Evolutionary conservation across 2,329 filamentous ascomycete species (phyloP).

Genomic region (Emergomyces africanus): DNA sequence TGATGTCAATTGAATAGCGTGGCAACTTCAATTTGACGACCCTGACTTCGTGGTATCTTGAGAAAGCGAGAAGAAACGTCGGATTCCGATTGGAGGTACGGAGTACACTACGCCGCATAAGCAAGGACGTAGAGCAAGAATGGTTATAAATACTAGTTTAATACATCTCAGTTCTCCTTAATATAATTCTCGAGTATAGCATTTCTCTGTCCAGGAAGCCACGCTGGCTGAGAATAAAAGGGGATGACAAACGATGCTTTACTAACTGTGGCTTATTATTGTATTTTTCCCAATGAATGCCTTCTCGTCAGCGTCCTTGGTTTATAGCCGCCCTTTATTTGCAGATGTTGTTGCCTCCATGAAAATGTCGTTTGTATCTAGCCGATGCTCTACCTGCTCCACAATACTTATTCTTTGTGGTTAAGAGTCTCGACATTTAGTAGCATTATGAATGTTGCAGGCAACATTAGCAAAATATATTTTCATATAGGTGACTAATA

Average conservation of each 20-base stretch:
- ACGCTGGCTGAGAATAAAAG: not conserved
- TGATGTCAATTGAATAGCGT: slow-evolving; percentile 7
- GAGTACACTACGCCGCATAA: not conserved
- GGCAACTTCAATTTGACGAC: slow-evolving; percentile 12
- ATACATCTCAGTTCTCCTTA: not conserved
- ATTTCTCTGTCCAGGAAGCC: not conserved
- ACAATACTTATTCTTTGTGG: not conserved
- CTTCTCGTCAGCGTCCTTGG: not conserved
- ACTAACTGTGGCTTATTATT: not conserved
- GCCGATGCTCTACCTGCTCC: not conserved
- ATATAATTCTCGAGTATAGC: not conserved
- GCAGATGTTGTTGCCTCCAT: not conserved
- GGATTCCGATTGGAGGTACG: not conserved
- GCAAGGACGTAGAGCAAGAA: not conserved
- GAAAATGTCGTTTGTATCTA: not conserved
- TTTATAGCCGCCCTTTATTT: not conserved
- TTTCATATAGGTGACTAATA: not conserved
- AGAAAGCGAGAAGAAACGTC: not conserved
- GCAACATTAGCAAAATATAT: not conserved
- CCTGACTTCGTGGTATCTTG: slow-evolving; percentile 2
- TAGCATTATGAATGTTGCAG: not conserved
- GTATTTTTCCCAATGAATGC: not conserved
- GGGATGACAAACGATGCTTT: not conserved
- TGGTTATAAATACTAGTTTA: not conserved
- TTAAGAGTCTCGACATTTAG: not conserved